These are phyloP conservation scores for Fomitopsis serialis DNA, from an alignment of 768 basidiomycete genomes.

Conservation along the genomic window DNA sequence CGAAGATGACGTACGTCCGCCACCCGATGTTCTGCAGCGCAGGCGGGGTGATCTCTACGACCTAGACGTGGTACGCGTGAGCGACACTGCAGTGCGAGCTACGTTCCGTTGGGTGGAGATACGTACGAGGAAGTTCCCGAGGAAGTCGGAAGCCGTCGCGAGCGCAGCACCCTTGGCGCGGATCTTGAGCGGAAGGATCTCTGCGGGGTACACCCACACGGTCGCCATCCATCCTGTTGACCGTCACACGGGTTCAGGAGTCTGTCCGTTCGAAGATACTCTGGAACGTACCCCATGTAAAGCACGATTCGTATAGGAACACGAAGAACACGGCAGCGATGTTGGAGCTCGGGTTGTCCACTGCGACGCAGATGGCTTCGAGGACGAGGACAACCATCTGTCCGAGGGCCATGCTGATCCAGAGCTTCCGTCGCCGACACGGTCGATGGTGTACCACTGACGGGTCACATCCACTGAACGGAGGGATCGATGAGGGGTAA, in stretches of 20 bases:
- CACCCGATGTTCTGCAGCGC: conserved; percentile 37
- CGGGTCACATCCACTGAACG: conserved; percentile 30
- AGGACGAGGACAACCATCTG: conserved; percentile 32
- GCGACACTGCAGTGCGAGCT: neutral
- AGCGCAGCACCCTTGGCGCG: neutral
- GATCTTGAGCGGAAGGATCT: neutral
- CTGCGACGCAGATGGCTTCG: conserved; percentile 29
- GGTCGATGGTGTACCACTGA: conserved; percentile 19
- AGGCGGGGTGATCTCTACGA: conserved; percentile 36
- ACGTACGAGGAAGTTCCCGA: conserved; percentile 8
- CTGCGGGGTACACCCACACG: neutral
- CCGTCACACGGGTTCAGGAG: neutral
- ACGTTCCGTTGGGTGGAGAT: conserved; percentile 33
- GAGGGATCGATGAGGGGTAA: conserved; percentile 34
- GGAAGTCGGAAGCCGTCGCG: conserved; percentile 10
- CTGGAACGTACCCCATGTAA: conserved; percentile 33
- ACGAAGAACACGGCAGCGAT: conserved; percentile 36
- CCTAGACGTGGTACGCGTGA: conserved; percentile 9
- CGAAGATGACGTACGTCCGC: conserved; percentile 41
- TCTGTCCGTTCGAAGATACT: neutral
- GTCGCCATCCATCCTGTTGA: neutral
- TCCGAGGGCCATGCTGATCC: conserved; percentile 33
- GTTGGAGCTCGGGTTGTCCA: conserved; percentile 28
- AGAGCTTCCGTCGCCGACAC: conserved; percentile 31
- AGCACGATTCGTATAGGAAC: conserved; percentile 36